Evolutionary conservation across 768 basidiomycete genomes (phyloP), one percentile per base, ranked within the genome.

Genomic region (Termitomyces sp.): DNA sequence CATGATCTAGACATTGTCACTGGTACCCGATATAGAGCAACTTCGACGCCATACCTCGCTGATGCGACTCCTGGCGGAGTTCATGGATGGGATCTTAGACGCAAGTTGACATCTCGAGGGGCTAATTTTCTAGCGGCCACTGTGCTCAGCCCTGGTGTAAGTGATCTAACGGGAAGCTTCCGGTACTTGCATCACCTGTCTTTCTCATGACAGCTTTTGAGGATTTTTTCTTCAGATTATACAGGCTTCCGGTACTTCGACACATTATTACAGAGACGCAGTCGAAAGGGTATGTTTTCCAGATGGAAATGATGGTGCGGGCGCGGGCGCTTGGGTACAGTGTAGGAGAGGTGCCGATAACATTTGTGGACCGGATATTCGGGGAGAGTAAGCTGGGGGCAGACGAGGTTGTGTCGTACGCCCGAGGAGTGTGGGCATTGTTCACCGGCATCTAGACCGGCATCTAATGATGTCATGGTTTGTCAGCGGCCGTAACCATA

Each of bases 291-390:
- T 96, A 95, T 64, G 94, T 96, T 31, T 95, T 96, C 77, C 94
- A 96, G 78, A 96, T 96, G 94, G 94, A 96, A 69, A 96, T 95
- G 88, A 95, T 95, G 82, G 94, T 93, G 19, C 83, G 94, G 1
- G 94, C 94, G 5, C 81, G 86, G 21, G 84, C 89, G 2, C 73
- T 92, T 54, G 92, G 91, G 5, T 95, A 93, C 72, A 84, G 81
- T 4, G 85, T 96, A 0, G 94, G 92, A 4, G 94, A 96, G 70
- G 82, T 96, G 25, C 94, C 94, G 1, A 96, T 96, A 60, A 96
- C 93, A 2, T 96, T 96, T 65, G 94, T 95, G 44, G 94, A 96
- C 73, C 83, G 94, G 37, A 87, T 96, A 66, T 95, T 89, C 69
- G 94, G 94, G 0, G 92, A 95, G 73, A 94, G 92, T 70, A 96